Percentiles rank a stretch among this genome's conserved stretches.
Conservation (phyloP, 1,139 yeast species). For the Blastobotrys ciferrii region DNA sequence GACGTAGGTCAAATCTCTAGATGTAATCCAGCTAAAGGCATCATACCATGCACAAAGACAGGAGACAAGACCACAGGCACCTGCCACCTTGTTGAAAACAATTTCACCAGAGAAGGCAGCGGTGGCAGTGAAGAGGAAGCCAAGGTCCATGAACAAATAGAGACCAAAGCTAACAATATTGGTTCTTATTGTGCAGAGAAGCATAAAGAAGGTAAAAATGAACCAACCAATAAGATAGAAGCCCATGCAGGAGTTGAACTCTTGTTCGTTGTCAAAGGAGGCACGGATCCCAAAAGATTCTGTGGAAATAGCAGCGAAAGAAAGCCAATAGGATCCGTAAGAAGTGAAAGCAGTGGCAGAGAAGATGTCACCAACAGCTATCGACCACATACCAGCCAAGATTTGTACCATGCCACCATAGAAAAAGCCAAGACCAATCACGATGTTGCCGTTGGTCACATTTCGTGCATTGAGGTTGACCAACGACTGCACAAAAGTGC, state of each 20-base stretch:
- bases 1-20: constrained; percentile 40
- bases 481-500: constrained; percentile 76
- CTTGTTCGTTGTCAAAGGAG: constrained; percentile 47
- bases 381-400: constrained; percentile 75
- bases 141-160: constrained; percentile 61
- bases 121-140: constrained; percentile 66
- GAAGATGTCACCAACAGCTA: constrained; percentile 72
- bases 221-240: constrained; percentile 77
- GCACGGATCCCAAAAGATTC: constrained; percentile 69
- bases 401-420: constrained; percentile 82
- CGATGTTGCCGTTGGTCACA: constrained; percentile 50
- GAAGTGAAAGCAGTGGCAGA: constrained; percentile 80
- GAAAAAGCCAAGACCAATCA: constrained; percentile 74
- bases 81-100: constrained; percentile 63
- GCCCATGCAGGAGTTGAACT: constrained; percentile 61
- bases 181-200: constrained; percentile 69
- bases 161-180: constrained; percentile 72
- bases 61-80: constrained; percentile 75
- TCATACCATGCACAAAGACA: constrained; percentile 85
- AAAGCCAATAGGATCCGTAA: constrained; percentile 87
- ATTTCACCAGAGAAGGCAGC: constrained; percentile 50
- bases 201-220: constrained; percentile 68
- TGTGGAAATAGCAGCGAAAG: constrained; percentile 68
- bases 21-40: constrained; percentile 89
- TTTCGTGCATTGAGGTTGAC: constrained; percentile 60